Conservation (phyloP, 2,329 filamentous ascomycete species). For the Alternaria incomplexa region DNA sequence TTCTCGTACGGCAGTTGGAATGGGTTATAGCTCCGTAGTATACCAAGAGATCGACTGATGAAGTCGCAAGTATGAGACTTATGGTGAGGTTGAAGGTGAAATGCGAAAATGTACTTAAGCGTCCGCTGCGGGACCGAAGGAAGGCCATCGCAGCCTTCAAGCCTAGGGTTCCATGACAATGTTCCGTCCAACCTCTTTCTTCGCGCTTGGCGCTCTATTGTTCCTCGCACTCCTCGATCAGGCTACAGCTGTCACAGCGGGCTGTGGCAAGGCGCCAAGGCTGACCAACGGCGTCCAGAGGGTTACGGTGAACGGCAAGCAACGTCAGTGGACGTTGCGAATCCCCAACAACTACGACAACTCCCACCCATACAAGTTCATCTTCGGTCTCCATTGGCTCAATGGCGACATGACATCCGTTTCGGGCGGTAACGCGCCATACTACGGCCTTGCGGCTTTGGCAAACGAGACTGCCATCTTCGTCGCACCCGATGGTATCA, state of each 20-base stretch:
- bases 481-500: conserved; percentile 52
- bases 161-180: neutral
- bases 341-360: conserved; percentile 52
- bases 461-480: conserved; percentile 51
- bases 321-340: conserved; percentile 19
- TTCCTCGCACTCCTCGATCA: conserved; percentile 10
- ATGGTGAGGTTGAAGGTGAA: neutral
- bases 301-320: conserved; percentile 29
- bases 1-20: neutral
- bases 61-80: neutral
- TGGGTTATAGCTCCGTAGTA: neutral
- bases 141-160: neutral
- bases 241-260: conserved; percentile 10
- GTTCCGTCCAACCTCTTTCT: conserved; percentile 13
- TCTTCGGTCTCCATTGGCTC: conserved; percentile 54
- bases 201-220: conserved; percentile 11
- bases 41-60: neutral
- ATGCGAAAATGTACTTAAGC: conserved; percentile 2
- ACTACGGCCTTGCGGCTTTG: conserved; percentile 51
- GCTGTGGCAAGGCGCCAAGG: conserved; percentile 22
- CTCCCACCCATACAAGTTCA: conserved; percentile 48
- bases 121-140: neutral
- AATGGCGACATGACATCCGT: conserved; percentile 49
- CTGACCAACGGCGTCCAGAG: conserved; percentile 15
- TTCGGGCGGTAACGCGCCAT: conserved; percentile 35